Evolutionary conservation across 208 protist species (phyloP).

Genomic region (Wallacemonas sp.): DNA sequence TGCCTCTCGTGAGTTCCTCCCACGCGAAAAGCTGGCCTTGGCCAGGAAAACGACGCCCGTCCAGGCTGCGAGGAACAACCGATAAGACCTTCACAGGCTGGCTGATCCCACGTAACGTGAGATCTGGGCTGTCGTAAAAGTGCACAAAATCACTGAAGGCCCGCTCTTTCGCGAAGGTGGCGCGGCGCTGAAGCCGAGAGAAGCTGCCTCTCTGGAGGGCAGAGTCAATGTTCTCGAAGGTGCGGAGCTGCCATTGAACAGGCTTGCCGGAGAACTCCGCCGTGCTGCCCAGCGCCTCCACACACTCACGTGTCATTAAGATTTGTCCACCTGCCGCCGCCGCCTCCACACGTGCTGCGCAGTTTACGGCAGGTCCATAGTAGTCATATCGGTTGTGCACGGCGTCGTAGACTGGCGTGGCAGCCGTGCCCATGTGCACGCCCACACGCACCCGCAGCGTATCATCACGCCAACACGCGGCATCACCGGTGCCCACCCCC

Average conservation of each 20-base stretch:
- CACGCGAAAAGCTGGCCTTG: neutral
- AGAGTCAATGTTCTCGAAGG: conserved; percentile 18
- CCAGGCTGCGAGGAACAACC: conserved; percentile 23
- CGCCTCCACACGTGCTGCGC: conserved; percentile 30
- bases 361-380: conserved; percentile 68
- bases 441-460: conserved; percentile 25
- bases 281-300: conserved; percentile 11
- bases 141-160: conserved; percentile 22
- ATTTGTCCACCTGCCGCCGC: conserved; percentile 10
- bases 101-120: conserved; percentile 24
- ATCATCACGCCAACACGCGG: conserved; percentile 11
- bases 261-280: conserved; percentile 14
- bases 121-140: conserved; percentile 22
- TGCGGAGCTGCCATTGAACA: conserved; percentile 22
- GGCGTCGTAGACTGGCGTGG: conserved; percentile 22
- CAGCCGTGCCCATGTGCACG: conserved; percentile 28
- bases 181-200: neutral
- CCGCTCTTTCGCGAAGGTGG: neutral
- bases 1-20: neutral
- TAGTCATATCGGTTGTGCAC: conserved; percentile 55
- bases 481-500: neutral
- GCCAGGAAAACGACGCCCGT: conserved; percentile 14
- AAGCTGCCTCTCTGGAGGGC: neutral
- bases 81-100: conserved; percentile 32
- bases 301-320: conserved; percentile 17